Conservation (phyloP, 352 stramenopile species). For the Phytophthora nicotianae region DNA sequence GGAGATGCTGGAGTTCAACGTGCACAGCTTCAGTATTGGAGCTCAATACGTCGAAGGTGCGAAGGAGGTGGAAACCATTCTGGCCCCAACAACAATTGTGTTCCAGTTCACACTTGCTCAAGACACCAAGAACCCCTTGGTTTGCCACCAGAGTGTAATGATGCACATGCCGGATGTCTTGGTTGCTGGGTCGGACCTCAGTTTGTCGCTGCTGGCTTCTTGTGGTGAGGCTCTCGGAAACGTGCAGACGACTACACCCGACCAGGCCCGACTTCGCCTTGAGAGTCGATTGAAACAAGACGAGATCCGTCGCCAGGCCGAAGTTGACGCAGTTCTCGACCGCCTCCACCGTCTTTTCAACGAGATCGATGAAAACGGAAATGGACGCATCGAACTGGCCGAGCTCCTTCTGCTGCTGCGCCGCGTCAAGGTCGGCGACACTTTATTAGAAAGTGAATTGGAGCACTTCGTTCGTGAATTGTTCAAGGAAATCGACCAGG, state of each 20-base stretch:
- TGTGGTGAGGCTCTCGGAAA: conserved; percentile 50
- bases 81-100: conserved; percentile 52
- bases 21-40: conserved; percentile 52
- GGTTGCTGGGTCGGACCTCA: conserved; percentile 71
- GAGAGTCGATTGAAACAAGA: conserved; percentile 63
- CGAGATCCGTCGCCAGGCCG: conserved; percentile 51
- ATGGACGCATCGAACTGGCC: conserved; percentile 64
- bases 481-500: conserved; percentile 94
- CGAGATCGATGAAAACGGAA: conserved; percentile 73
- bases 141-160: conserved; percentile 56
- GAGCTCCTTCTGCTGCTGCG: conserved; percentile 68
- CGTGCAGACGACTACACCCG: conserved; percentile 63
- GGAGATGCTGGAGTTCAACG: conserved; percentile 57
- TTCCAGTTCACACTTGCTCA: conserved; percentile 60
- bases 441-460: conserved; percentile 66
- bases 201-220: conserved; percentile 65
- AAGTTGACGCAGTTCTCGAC: conserved; percentile 58
- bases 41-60: conserved; percentile 56
- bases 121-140: conserved; percentile 38
- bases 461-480: conserved; percentile 66
- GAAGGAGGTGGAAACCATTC: conserved; percentile 46
- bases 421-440: conserved; percentile 69
- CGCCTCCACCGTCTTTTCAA: conserved; percentile 70
- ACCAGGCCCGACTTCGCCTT: conserved; percentile 63
- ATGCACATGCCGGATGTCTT: conserved; percentile 71